Evolutionary conservation across 2,329 filamentous ascomycete species (phyloP).

Genomic region (Penicillium sp.): DNA sequence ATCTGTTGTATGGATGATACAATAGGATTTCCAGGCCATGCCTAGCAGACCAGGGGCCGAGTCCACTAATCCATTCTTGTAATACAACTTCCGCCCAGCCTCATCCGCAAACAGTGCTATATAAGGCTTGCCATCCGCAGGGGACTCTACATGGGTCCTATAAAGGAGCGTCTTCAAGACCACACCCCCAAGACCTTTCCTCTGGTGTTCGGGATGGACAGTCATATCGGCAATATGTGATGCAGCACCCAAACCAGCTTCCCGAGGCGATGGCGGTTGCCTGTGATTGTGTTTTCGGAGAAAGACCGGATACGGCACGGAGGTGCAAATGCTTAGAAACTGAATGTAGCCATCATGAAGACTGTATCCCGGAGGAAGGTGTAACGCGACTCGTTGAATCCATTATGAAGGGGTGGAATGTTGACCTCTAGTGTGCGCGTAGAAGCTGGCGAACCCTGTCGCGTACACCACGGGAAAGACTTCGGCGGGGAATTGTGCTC

Average conservation of each 20-base stretch:
- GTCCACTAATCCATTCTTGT: slow-evolving; percentile 53
- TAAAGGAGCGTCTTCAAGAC: slow-evolving; percentile 50
- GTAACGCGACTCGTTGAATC: neutral
- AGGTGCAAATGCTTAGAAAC: slow-evolving; percentile 45
- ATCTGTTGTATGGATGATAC: neutral
- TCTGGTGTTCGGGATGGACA: slow-evolving; percentile 55
- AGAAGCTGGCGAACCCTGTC: neutral
- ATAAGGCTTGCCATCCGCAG: slow-evolving; percentile 39
- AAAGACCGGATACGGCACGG: slow-evolving; percentile 42
- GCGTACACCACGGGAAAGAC: neutral
- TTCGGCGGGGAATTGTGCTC: neutral
- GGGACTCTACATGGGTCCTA: slow-evolving; percentile 47
- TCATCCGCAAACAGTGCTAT: slow-evolving; percentile 54
- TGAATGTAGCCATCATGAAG: slow-evolving; percentile 41
- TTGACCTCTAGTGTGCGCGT: neutral
- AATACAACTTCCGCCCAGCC: slow-evolving; percentile 51
- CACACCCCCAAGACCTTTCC: slow-evolving; percentile 52
- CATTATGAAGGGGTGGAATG: neutral
- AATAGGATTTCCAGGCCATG: slow-evolving; percentile 35
- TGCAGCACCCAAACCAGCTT: slow-evolving; percentile 51
- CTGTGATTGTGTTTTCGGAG: slow-evolving; percentile 43
- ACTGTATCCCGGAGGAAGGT: slow-evolving; percentile 41
- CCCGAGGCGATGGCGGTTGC: slow-evolving; percentile 40
- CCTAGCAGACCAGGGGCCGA: slow-evolving; percentile 40
- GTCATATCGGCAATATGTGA: slow-evolving; percentile 55